Conservation (phyloP, 768 basidiomycete genomes). For the Pleurotus salmoneostramineus region DNA sequence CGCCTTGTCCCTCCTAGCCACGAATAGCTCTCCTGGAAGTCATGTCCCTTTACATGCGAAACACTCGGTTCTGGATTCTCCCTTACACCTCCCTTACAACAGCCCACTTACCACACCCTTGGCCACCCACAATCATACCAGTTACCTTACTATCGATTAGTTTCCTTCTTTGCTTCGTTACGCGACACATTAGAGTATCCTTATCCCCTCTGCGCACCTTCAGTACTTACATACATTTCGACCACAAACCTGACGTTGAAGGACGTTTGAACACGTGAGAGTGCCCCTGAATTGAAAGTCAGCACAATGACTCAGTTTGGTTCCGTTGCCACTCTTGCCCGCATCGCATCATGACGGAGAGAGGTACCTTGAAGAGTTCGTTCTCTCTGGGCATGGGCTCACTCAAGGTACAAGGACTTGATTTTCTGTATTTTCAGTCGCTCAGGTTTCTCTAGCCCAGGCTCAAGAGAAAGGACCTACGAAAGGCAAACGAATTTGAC, state of each 20-base stretch:
- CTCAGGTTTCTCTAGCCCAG: conserved; percentile 18
- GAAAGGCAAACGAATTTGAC: conserved; percentile 34
- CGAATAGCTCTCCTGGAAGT: not conserved
- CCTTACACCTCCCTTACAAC: not conserved
- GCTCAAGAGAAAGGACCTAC: conserved; percentile 48
- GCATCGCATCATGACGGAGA: not conserved
- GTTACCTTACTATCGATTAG: no score
- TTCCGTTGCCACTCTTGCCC: not conserved
- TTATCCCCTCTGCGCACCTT: no score
- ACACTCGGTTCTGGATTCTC: not conserved
- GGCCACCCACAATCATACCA: no score
- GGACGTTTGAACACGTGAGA: not conserved
- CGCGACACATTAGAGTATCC: no score
- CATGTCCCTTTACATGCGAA: not conserved
- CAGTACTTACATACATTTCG: no score
- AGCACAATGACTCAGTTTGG: not conserved
- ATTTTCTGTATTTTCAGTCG: not conserved
- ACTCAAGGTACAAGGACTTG: not conserved
- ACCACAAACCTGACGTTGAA: no score
- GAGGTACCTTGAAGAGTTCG: conserved; percentile 6
- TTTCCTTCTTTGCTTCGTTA: no score
- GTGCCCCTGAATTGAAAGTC: not conserved
- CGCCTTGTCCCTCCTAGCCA: not conserved
- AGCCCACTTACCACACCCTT: not conserved
- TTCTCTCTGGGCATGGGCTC: conserved; percentile 1